A percentile compares a stretch with the other conserved stretches of the same genome.
phyloP scores from a whole-genome alignment of 1,284 basidiomycete genomes.

The Violaceomyces palustris region DNA sequence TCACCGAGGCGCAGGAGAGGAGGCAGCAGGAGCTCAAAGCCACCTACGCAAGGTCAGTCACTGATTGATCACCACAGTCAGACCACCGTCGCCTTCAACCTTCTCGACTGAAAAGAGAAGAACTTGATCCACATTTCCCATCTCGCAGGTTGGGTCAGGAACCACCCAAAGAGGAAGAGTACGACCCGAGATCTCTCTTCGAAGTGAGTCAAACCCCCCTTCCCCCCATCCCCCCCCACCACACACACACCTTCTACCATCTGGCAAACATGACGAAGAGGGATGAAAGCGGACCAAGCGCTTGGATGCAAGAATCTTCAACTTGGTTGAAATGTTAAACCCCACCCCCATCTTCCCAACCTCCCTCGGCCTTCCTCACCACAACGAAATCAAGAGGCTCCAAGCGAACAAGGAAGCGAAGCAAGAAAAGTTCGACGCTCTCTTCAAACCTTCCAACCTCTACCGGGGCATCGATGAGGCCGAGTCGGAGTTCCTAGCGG shows the following conservation, averaged over 20 bases:
- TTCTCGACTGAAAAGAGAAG: too few species aligned
- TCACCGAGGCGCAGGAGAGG: conserved; percentile 70
- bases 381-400: conserved; percentile 9
- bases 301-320: background rate
- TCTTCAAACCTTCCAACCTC: conserved; percentile 43
- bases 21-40: conserved; percentile 85
- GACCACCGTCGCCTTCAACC: too few species aligned
- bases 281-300: too few species aligned
- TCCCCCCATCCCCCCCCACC: too few species aligned
- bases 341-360: background rate
- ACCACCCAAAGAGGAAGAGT: conserved; percentile 68
- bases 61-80: too few species aligned
- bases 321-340: background rate
- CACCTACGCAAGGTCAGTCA: conserved; percentile 73
- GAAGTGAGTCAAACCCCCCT: conserved; percentile 55
- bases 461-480: conserved; percentile 48
- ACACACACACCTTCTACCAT: too few species aligned
- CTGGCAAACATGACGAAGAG: too few species aligned
- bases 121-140: too few species aligned
- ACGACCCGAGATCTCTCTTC: conserved; percentile 81
- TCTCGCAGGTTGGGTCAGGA: conserved; percentile 53
- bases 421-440: conserved; percentile 41
- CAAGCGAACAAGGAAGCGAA: conserved; percentile 42
- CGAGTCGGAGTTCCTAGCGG: conserved; percentile 38
- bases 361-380: too few species aligned